These are phyloP conservation scores for Dactylonectria estremocensis DNA, from an alignment of 2,329 filamentous ascomycete species.

Conservation along the genomic window DNA sequence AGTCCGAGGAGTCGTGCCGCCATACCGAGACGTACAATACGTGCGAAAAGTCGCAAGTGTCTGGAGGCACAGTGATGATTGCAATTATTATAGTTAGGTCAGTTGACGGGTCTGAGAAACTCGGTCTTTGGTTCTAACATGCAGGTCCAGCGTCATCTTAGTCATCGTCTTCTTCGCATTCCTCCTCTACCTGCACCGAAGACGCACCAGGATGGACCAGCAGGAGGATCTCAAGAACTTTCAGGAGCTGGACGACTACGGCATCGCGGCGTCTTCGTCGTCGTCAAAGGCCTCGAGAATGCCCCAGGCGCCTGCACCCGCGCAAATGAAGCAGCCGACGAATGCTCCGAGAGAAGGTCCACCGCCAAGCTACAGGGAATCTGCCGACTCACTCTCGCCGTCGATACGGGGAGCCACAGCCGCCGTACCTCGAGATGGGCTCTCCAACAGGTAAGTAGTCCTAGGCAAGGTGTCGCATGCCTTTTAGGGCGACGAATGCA, in stretches of 20 bases:
- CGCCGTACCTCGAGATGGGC: constrained; percentile 37
- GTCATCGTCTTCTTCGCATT: constrained; percentile 32
- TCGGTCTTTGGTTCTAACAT: neutral
- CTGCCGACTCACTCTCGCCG: constrained; percentile 43
- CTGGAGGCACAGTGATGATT: constrained; percentile 35
- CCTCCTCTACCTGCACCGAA: constrained; percentile 41
- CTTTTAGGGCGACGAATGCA: too few relatives aligned
- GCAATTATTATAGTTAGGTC: constrained; percentile 38
- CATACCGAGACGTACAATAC: constrained; percentile 27
- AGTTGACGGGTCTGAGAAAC: neutral
- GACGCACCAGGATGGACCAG: constrained; percentile 36
- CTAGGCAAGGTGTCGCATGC: neutral
- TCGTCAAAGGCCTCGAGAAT: constrained; percentile 21
- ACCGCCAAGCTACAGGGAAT: constrained; percentile 29
- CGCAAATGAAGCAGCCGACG: constrained; percentile 30
- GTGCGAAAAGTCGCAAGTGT: constrained; percentile 42
- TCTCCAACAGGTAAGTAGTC: constrained; percentile 36
- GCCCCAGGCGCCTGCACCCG: constrained; percentile 39
- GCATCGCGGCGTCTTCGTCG: constrained; percentile 25
- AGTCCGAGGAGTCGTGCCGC: constrained; percentile 38
- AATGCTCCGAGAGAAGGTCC: constrained; percentile 10
- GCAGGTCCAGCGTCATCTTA: constrained; percentile 29
- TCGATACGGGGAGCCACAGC: constrained; percentile 44
- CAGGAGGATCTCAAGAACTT: constrained; percentile 43
- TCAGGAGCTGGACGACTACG: constrained; percentile 49